These are phyloP conservation scores for Peronosclerospora sorghi DNA, from an alignment of 352 stramenopile species.

Conservation along the genomic window DNA sequence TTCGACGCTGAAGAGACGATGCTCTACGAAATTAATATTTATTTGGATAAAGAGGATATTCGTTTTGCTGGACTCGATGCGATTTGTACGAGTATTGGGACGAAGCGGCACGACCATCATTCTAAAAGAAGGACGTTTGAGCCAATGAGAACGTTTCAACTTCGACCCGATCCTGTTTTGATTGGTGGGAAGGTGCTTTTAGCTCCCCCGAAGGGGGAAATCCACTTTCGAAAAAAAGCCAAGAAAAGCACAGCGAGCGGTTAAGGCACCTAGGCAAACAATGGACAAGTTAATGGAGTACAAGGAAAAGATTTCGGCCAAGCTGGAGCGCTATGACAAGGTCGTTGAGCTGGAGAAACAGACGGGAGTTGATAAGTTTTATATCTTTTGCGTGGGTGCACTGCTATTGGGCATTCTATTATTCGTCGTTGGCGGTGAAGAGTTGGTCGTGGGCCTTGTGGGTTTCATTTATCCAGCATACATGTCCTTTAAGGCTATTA, in stretches of 20 bases:
- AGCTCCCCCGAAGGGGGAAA: conserved; percentile 7
- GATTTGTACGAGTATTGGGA: too few relatives aligned
- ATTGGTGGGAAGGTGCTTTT: conserved; percentile 18
- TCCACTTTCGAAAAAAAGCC: conserved; percentile 42
- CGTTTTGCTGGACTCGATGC: too few relatives aligned
- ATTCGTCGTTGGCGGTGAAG: conserved; percentile 66
- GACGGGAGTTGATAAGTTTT: conserved; percentile 83
- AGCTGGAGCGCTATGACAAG: conserved; percentile 76
- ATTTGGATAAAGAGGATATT: conserved; percentile 7
- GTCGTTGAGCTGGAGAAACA: conserved; percentile 78
- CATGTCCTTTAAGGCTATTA: conserved; percentile 84
- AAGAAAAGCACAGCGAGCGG: not conserved
- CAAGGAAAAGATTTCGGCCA: conserved; percentile 72
- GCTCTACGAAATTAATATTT: conserved; percentile 1
- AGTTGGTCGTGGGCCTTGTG: conserved; percentile 73
- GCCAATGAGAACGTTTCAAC: conserved; percentile 17
- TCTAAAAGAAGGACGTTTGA: conserved; percentile 17
- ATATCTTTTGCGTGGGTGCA: conserved; percentile 50
- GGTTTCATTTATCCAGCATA: conserved; percentile 85
- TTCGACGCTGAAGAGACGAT: not conserved
- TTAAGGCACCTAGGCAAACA: not conserved
- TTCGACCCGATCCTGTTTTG: not conserved
- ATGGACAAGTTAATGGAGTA: conserved; percentile 82
- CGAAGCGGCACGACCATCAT: conserved; percentile 12
- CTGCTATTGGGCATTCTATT: conserved; percentile 51